Percentiles rank a stretch among this genome's conserved stretches.
These are phyloP conservation scores for Galeopsis tetrahit DNA, from an alignment of 257 asterid species.

Conservation along the genomic window DNA sequence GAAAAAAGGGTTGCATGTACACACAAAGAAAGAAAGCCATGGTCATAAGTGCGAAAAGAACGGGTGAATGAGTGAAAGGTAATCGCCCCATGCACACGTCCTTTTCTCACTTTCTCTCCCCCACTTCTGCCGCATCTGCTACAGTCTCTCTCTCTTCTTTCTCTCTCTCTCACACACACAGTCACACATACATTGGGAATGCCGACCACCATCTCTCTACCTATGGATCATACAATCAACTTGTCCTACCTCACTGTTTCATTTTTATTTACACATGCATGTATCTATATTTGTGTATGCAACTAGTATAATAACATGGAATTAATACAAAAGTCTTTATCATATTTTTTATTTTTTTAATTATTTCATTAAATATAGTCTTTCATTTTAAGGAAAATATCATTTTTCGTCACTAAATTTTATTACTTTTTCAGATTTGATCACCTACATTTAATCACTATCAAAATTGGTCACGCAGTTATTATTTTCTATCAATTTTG, in stretches of 20 bases:
- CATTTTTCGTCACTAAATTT: no score
- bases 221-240: neutral
- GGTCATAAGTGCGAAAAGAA: conserved; percentile 35
- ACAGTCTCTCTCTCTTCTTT: conserved; percentile 21
- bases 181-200: neutral
- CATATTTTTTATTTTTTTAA: no score
- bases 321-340: no score
- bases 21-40: neutral
- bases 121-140: conserved; percentile 59
- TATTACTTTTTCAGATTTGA: no score
- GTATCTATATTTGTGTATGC: neutral
- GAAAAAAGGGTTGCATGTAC: neutral
- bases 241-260: neutral
- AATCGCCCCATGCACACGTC: conserved; percentile 46
- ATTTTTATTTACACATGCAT: no score
- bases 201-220: neutral
- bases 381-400: no score
- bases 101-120: conserved; percentile 48
- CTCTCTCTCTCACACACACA: conserved; percentile 10
- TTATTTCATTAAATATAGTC: no score
- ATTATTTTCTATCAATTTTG: no score
- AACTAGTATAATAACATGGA: no score
- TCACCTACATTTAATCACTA: no score
- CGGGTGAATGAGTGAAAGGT: conserved; percentile 36
- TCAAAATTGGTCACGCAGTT: no score